Percentiles rank a stretch among this genome's conserved stretches.
These are phyloP conservation scores for Fusarium agapanthi DNA, from an alignment of 2,329 filamentous ascomycete species.

Conservation along the genomic window DNA sequence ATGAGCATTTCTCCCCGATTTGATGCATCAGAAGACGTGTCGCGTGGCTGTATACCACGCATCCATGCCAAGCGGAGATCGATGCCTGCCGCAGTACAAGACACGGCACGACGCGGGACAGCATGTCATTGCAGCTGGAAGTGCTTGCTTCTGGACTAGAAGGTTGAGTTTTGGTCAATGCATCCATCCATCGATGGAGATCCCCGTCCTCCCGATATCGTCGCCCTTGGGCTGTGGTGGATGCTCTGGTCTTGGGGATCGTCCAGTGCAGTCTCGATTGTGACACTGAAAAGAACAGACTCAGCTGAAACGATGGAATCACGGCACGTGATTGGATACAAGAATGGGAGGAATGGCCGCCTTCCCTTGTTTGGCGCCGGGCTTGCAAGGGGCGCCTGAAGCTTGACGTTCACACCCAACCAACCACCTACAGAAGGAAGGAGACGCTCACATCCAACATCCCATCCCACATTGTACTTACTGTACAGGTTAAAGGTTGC, in stretches of 20 bases:
- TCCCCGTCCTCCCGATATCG: conserved; percentile 1
- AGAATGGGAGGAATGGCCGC: conserved; percentile 5
- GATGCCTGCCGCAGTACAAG: conserved; percentile 1
- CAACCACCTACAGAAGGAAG: neutral
- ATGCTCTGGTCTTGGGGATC: conserved; percentile 12
- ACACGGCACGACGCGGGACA: conserved; percentile 2
- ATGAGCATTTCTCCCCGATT: neutral
- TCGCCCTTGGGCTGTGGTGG: neutral
- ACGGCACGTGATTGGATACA: conserved; percentile 31
- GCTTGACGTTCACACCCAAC: conserved; percentile 15
- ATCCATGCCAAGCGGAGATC: neutral
- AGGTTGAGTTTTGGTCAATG: neutral
- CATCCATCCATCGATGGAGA: neutral
- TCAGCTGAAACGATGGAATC: conserved; percentile 34
- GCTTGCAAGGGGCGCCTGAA: conserved; percentile 33
- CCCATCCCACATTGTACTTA: conserved; percentile 7
- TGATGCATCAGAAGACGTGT: neutral
- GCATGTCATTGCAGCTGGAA: conserved; percentile 15
- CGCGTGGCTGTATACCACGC: neutral
- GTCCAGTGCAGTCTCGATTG: conserved; percentile 15
- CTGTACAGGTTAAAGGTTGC: neutral
- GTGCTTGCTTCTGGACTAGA: neutral
- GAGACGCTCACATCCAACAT: neutral
- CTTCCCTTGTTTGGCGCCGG: conserved; percentile 25
- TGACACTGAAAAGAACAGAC: conserved; percentile 26